Base-by-base conservation (phyloP, 2,329 filamentous ascomycete genomes). In the Diaporthe amygdali region DNA sequence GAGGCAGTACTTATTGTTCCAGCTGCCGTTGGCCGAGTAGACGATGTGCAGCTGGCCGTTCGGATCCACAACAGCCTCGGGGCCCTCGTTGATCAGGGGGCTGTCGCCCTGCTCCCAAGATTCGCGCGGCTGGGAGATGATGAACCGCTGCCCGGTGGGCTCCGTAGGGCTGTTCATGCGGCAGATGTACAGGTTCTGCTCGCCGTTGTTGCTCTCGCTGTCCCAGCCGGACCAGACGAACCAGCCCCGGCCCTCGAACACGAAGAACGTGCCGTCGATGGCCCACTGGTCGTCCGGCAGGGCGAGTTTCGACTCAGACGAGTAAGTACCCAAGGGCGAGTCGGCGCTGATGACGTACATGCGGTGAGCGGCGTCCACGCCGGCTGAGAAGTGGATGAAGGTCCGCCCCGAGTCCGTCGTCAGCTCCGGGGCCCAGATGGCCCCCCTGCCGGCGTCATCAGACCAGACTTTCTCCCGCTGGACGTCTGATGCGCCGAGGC, bases 161-260 rank as follows among this genome's bases (percentile, higher is more conserved):
- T 73, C 15, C 4, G 71, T 72, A 1, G 76, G 73, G 52, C 72
- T 73, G 22, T 71, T 68, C 76, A 77, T 77, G 15, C 71, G 72
- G 61, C 74, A 75, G 68, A 77, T 76, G 68, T 76, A 77, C 10
- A 77, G 68, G 30, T 69, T 68, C 70, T 77, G 76, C 61, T 76
- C 75, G 17, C 41, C 37, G 12, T 47, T 63, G 59, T 74, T 72
- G 17, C 55, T 32, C 32, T 47, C 55, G 27, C 56, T 69, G 4
- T 27, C 70, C 75, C 76, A 77, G n/a, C 76, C 76, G 20, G 76
- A 77, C 76, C 76, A 77, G 22, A 77, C 76, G 39, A 76, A 76
- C 71, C 73, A 77, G 17, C 74, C 72, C 55, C 72, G 47, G 0
- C 70, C 74, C 30, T 75, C 70, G 9, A 75, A 77, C 22, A 51